Base-by-base conservation (phyloP, 1,139 yeast species). In the Yamadazyma pseudoaaseri region DNA sequence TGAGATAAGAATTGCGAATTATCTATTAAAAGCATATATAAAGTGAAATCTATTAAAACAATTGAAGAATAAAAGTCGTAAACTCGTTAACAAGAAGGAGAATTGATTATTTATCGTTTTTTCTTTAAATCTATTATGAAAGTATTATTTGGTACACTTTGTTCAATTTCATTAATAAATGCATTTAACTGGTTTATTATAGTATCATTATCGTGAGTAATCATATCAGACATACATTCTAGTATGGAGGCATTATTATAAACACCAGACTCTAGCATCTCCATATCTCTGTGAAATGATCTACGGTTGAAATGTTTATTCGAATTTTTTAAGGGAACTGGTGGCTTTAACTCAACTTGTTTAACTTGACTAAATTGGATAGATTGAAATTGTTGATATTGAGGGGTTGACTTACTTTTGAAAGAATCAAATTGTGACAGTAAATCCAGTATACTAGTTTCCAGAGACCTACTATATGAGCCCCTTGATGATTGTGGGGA, bases 181-280 rank as follows among this genome's bases (percentile, higher is more conserved):
- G 23, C 26, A 8, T 24, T 22, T 13, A 48, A 30, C 15, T 34
- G 34, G 3, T 35, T 15, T 10, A 44, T 25, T 9, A 47, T 47
- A 21, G 29, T 25, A 5, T 39, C 30, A 26, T 36, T 39, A 13
- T 48, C 51, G 13, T 42, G 39, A 3, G 14, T 16, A 9, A 42
- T 8, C 51, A 48, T 48, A n/a, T 48, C 49, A 24, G 38, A 34
- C 34, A 47, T 35, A 31, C 50, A 47, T 7, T 47, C 49, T 6
- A 48, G 30, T 16, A 48, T 34, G 11, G 33, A 27, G 12, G 10
- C 28, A 27, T 33, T 40, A 26, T 43, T 34, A 4, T 23, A 25
- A 9, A 30, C 18, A 5, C 49, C 39, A 9, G 36, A 28, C 2
- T 36, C 21, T n/a, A 44, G 29, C 1, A 38, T 17, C 3, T 29